Base-by-base conservation (phyloP, 805 yeast species). In the Candida pini region DNA sequence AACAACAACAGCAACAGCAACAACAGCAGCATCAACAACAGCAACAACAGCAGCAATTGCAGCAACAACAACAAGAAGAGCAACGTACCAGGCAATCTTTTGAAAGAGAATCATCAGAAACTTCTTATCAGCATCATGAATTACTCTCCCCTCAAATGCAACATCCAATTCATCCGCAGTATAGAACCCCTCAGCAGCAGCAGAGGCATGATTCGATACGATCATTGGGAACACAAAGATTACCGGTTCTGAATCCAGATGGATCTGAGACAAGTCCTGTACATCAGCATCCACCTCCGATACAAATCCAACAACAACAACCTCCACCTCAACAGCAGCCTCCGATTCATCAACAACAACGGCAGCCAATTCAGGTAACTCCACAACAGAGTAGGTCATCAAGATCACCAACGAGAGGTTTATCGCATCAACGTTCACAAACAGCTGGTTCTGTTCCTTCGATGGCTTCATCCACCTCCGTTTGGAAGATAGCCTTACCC, bases 401-500 rank as follows among this genome's bases (percentile, higher is more conserved):
- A n/a, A 44, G 40, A 9, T 38, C 48, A 3, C 51, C 51, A 12
- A 40, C 38, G 12, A 34, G 48, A 8, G 45, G 43, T 4, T 21
- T 36, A 9, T 26, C 43, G 6, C 58, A 53, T 40, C 52, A 47
- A 19, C 41, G 55, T 10, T 53, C 59, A 2, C 56, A 51, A 26
- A 54, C 59, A 6, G 41, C 45, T 3, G 34, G 52, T n/a, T 45
- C 49, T 8, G 30, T 43, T 6, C 37, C 48, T 17, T 34, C 51
- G 6, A 32, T 36, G 28, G 48, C 48, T 9, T 51, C 49, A 4
- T 44, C 59, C 9, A 58, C 63, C 3, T 55, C 62, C 2, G 62
- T 58, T 14, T 58, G 60, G 56, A 57, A 53, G 39, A 53, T 58
- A 8, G 50, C 43, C 25, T 35, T 54, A 4, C 62, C 63, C 2